Evolutionary conservation across 1,139 yeast genomes (phyloP).

Genomic region (Suhomyces guaymorum): DNA sequence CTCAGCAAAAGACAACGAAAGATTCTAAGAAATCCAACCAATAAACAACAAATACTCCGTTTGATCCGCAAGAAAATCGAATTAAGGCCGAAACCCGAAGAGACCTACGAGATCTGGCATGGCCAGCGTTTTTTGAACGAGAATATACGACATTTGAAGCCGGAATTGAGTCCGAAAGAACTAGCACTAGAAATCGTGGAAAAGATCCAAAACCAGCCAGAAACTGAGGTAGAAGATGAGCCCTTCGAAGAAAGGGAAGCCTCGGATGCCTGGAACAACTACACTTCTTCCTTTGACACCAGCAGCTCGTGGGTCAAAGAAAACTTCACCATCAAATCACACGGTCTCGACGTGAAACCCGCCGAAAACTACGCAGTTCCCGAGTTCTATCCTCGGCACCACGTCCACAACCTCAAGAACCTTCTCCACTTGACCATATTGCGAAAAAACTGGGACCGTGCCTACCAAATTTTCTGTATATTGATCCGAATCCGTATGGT

Average conservation of each 20-base stretch:
- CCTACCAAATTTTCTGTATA: slow-evolving; percentile 53
- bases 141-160: slow-evolving; percentile 10
- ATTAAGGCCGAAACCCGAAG: slow-evolving; percentile 31
- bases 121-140: slow-evolving; percentile 18
- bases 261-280: slow-evolving; percentile 16
- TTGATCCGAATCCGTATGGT: slow-evolving; percentile 48
- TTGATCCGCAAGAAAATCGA: slow-evolving; percentile 15
- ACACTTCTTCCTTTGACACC: slow-evolving; percentile 23
- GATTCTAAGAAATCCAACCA: slow-evolving; percentile 5
- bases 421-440: slow-evolving; percentile 43
- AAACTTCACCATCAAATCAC: slow-evolving; percentile 25
- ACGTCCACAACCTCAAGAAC: slow-evolving; percentile 32
- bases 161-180: slow-evolving; percentile 2
- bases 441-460: slow-evolving; percentile 52
- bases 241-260: slow-evolving; percentile 15
- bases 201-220: slow-evolving; percentile 5
- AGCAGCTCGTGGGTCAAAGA: slow-evolving; percentile 25
- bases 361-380: slow-evolving; percentile 9
- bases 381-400: slow-evolving; percentile 23
- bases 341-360: slow-evolving; percentile 38
- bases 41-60: slow-evolving; percentile 13
- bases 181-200: slow-evolving; percentile 6
- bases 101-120: slow-evolving; percentile 44
- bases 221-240: slow-evolving; percentile 14
- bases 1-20: slow-evolving; percentile 3